These are phyloP conservation scores for Camptophora hylomeconis DNA, from an alignment of 2,329 filamentous ascomycete species.

Conservation along the genomic window DNA sequence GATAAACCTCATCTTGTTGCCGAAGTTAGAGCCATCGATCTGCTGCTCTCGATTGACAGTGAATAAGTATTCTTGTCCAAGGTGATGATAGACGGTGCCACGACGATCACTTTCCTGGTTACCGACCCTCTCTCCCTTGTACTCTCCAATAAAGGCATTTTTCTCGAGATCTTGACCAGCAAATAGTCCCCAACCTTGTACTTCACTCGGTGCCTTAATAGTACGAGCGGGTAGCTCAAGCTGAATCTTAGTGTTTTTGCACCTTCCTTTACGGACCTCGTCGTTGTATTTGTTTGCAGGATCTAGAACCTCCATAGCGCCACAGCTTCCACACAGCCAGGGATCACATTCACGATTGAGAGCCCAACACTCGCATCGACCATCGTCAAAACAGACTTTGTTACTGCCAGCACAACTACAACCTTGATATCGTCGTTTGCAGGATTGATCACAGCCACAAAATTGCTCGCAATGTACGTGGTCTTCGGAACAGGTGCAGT, in stretches of 20 bases:
- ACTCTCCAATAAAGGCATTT: slow-evolving; percentile 68
- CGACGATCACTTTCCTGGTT: slow-evolving; percentile 57
- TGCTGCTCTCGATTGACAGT: slow-evolving; percentile 38
- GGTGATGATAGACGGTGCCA: slow-evolving; percentile 37
- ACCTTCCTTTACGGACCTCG: slow-evolving; percentile 43
- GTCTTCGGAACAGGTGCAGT: slow-evolving; percentile 14
- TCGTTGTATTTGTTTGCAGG: slow-evolving; percentile 52
- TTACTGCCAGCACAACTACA: slow-evolving; percentile 14
- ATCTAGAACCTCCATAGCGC: slow-evolving; percentile 55
- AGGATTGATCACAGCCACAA: slow-evolving; percentile 15
- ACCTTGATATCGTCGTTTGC: slow-evolving; percentile 17
- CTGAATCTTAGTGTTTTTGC: slow-evolving; percentile 62
- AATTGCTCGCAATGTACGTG: slow-evolving; percentile 17
- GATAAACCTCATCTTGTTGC: slow-evolving; percentile 72
- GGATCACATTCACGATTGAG: slow-evolving; percentile 72
- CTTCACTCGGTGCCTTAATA: slow-evolving; percentile 54
- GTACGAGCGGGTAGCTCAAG: slow-evolving; percentile 52
- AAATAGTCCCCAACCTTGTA: slow-evolving; percentile 58
- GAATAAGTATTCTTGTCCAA: slow-evolving; percentile 36
- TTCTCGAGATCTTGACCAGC: slow-evolving; percentile 52
- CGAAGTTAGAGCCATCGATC: slow-evolving; percentile 61
- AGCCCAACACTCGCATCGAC: slow-evolving; percentile 52
- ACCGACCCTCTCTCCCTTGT: slow-evolving; percentile 64
- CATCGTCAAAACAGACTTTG: slow-evolving; percentile 16
- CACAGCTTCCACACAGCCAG: slow-evolving; percentile 58